These are phyloP conservation scores for Postia placenta DNA, from an alignment of 768 basidiomycete genomes.

Conservation along the genomic window DNA sequence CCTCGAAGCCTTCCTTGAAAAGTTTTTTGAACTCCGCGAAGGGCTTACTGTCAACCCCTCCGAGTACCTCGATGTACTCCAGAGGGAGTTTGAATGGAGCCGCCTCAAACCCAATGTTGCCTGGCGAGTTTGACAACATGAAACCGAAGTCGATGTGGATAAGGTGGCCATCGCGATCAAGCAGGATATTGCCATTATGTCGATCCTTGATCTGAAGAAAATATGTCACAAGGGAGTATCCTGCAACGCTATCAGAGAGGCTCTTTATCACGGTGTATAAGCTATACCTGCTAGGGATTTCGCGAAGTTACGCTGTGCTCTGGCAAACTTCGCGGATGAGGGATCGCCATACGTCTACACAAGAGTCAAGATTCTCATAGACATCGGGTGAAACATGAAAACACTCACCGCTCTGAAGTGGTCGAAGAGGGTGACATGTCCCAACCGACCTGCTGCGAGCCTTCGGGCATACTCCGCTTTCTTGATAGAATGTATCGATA, in stretches of 20 bases:
- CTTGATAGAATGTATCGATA: conserved; percentile 99
- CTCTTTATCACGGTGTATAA: background rate
- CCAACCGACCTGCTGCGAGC: conserved; percentile 71
- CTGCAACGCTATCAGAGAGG: conserved; percentile 27
- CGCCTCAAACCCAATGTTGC: conserved; percentile 98
- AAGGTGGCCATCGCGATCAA: conserved; percentile 92
- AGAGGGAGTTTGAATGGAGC: conserved; percentile 95
- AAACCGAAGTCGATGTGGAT: conserved; percentile 99
- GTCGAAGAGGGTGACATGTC: conserved; percentile 85
- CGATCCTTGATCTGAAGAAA: conserved; percentile 97
- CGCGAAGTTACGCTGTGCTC: conserved; percentile 92
- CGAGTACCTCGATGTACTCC: conserved; percentile 95
- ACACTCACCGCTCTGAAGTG: conserved; percentile 79
- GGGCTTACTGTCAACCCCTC: conserved; percentile 70
- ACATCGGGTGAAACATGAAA: too few species aligned
- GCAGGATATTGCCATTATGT: conserved; percentile 96
- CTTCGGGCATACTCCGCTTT: conserved; percentile 95
- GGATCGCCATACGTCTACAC: conserved; percentile 84
- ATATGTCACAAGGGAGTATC: conserved; percentile 94
- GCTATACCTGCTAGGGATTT: conserved; percentile 76
- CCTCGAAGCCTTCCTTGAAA: conserved; percentile 92
- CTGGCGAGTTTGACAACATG: conserved; percentile 94
- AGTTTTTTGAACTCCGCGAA: conserved; percentile 81
- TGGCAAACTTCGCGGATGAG: conserved; percentile 76
- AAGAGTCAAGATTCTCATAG: background rate